Evolutionary conservation across 2,329 filamentous ascomycete species (phyloP).

Genomic region (Metarhizium rileyi): DNA sequence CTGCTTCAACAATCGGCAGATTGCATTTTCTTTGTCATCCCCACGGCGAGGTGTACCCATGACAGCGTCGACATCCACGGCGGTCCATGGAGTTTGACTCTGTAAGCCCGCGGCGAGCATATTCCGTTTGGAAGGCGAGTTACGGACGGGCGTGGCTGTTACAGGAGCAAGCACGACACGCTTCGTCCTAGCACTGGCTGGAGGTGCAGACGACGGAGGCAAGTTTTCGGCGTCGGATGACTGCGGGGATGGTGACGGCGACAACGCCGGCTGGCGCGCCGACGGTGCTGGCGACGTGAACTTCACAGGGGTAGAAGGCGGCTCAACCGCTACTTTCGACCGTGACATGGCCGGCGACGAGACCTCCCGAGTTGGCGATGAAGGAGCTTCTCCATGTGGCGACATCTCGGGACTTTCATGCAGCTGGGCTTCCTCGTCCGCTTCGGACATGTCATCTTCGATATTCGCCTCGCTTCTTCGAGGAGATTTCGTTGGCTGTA

Average conservation of each 20-base stretch:
- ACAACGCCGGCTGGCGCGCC: constrained; percentile 43
- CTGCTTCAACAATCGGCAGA: constrained; percentile 39
- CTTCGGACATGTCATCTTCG: constrained; percentile 7
- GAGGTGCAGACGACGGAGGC: constrained; percentile 57
- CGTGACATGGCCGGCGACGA: constrained; percentile 1
- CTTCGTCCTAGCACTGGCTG: constrained; percentile 34
- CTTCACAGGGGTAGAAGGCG: constrained; percentile 34
- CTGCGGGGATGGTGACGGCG: constrained; percentile 60
- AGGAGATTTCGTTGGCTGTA: not conserved
- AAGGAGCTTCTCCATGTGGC: not conserved
- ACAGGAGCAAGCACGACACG: constrained; percentile 36
- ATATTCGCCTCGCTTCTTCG: constrained; percentile 2
- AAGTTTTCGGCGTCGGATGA: constrained; percentile 75
- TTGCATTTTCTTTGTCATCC: constrained; percentile 42
- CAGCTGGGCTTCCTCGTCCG: constrained; percentile 1
- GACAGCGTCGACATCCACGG: constrained; percentile 66
- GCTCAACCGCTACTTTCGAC: constrained; percentile 12
- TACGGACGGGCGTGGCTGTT: constrained; percentile 36
- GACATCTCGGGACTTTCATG: not conserved
- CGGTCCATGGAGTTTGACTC: constrained; percentile 56
- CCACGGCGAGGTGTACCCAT: constrained; percentile 39
- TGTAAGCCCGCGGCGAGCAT: constrained; percentile 43
- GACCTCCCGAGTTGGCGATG: not conserved
- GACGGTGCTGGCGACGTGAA: constrained; percentile 34
- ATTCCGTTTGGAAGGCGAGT: constrained; percentile 55